Conservation (phyloP, 2,329 filamentous ascomycete genomes). For the Xylaria sp. region DNA sequence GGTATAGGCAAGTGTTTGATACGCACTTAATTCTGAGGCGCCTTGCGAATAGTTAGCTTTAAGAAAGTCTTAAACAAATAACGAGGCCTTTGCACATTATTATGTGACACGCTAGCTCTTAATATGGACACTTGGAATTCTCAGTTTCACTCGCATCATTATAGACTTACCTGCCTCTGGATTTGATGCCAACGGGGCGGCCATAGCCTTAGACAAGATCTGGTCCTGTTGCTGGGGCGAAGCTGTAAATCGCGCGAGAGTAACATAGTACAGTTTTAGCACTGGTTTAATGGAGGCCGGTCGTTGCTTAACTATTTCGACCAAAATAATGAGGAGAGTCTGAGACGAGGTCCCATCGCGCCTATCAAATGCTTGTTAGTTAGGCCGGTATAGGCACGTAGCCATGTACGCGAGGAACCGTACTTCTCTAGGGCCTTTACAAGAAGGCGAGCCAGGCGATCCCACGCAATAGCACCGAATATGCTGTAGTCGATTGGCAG, state of each 20-base stretch:
- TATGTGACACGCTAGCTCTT: not conserved
- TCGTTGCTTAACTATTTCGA: constrained; percentile 48
- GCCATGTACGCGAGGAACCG: constrained; percentile 17
- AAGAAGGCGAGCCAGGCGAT: constrained; percentile 45
- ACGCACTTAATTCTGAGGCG: constrained; percentile 33
- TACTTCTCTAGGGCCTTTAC: constrained; percentile 48
- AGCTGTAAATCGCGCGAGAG: constrained; percentile 54
- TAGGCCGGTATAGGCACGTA: not conserved
- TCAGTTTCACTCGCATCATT: not conserved
- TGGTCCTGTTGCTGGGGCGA: constrained; percentile 35
- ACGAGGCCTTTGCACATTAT: not conserved
- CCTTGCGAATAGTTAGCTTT: constrained; percentile 35
- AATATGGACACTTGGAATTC: too few relatives aligned
- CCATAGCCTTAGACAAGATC: constrained; percentile 42
- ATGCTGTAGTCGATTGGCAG: constrained; percentile 33
- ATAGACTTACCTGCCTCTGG: constrained; percentile 41
- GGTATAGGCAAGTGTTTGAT: constrained; percentile 48
- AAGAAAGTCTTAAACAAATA: not conserved
- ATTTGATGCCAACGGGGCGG: constrained; percentile 41
- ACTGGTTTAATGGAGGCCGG: constrained; percentile 48
- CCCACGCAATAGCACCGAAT: constrained; percentile 40
- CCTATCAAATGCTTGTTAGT: constrained; percentile 39
- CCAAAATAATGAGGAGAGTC: constrained; percentile 53
- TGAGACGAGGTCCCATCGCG: constrained; percentile 43
- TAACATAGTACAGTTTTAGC: constrained; percentile 54